Evolutionary conservation across 2,329 filamentous ascomycete genomes (phyloP).

Genomic region (Aschersonia sp.): DNA sequence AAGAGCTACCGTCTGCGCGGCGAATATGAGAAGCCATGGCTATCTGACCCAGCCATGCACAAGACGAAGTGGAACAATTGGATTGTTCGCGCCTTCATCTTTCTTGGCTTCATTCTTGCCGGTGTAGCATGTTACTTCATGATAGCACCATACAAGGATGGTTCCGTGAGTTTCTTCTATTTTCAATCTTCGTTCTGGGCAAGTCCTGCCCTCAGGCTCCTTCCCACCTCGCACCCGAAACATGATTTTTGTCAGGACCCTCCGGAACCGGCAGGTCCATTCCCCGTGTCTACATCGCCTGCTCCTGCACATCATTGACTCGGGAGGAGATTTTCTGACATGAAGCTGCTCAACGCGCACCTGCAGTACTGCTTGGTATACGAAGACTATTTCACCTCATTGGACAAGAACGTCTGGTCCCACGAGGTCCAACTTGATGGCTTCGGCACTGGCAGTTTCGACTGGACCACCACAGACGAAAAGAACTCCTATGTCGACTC

Average conservation of each 20-base stretch:
- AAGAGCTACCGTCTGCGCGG: constrained; percentile 18
- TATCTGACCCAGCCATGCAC: constrained; percentile 16
- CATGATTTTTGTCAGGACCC: too few species aligned
- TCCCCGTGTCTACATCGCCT: too few species aligned
- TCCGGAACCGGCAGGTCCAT: too few species aligned
- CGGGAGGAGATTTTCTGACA: background rate
- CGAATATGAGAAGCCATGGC: constrained; percentile 24
- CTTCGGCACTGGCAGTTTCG: constrained; percentile 34
- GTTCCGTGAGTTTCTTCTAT: constrained; percentile 6
- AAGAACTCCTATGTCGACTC: constrained; percentile 32
- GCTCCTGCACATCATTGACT: too few species aligned
- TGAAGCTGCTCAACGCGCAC: too few species aligned
- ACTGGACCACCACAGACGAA: constrained; percentile 36
- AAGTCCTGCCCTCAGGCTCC: background rate
- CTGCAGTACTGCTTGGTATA: constrained; percentile 33
- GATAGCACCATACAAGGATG: constrained; percentile 11
- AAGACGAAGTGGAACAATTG: constrained; percentile 20
- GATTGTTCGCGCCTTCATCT: constrained; percentile 16
- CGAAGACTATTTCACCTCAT: constrained; percentile 31
- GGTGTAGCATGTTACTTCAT: constrained; percentile 18
- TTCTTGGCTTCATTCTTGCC: constrained; percentile 18
- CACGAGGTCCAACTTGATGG: constrained; percentile 30
- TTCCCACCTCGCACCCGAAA: background rate
- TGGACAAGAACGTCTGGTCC: constrained; percentile 31
- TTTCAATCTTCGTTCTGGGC: too few species aligned